Conservation (phyloP, 2,329 filamentous ascomycete species). For the Gnomoniopsis smithogilvyi region DNA sequence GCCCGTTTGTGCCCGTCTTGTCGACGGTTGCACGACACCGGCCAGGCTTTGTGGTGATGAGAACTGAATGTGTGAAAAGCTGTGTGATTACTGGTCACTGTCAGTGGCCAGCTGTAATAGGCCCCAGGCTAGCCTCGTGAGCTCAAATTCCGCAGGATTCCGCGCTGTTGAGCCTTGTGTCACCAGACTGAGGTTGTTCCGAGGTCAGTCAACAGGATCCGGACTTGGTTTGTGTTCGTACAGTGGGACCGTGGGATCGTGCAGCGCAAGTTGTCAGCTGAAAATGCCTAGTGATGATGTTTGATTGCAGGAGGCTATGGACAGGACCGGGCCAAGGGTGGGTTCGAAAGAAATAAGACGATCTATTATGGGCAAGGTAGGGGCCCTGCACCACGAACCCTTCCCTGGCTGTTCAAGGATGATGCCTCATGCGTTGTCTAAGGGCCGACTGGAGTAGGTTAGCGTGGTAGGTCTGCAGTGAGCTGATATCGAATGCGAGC, state of each 20-base stretch:
- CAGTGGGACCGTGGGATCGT: constrained; percentile 12
- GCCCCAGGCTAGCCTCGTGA: neutral
- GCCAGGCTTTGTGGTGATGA: neutral
- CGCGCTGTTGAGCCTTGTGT: constrained; percentile 5
- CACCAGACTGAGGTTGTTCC: neutral
- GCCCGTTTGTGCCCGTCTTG: neutral
- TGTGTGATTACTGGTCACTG: too few species aligned
- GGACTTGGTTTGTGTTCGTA: neutral
- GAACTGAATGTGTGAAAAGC: too few species aligned
- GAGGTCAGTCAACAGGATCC: neutral
- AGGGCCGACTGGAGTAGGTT: too few species aligned
- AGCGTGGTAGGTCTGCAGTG: neutral
- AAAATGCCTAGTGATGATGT: constrained; percentile 12
- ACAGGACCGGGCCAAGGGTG: constrained; percentile 4
- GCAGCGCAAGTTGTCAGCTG: constrained; percentile 16
- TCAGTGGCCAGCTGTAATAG: too few species aligned
- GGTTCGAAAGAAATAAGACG: neutral
- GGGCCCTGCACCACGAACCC: neutral
- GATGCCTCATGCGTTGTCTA: neutral
- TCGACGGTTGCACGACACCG: neutral
- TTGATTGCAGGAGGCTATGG: constrained; percentile 12
- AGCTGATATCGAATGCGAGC: neutral
- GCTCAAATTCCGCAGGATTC: neutral
- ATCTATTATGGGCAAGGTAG: neutral
- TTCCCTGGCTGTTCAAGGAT: neutral